Conservation (phyloP, 2,329 filamentous ascomycete genomes). For the Rutstroemia sp. region DNA sequence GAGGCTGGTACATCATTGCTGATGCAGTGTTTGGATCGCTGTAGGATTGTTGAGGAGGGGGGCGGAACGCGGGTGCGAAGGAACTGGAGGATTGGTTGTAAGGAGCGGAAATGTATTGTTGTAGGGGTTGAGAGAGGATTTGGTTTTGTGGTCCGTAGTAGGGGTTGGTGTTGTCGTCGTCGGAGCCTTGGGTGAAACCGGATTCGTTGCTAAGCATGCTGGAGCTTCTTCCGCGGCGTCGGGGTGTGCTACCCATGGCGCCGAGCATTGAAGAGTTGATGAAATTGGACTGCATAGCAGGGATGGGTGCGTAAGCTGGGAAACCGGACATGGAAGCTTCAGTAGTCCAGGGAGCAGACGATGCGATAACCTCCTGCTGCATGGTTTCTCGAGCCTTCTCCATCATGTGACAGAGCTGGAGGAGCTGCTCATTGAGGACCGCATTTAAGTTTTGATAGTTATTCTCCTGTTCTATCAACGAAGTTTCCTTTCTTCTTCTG, state of each 20-base stretch:
- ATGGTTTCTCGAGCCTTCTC: background rate
- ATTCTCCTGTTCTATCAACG: slow-evolving; percentile 17
- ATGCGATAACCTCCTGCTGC: background rate
- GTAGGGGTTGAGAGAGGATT: background rate
- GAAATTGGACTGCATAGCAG: background rate
- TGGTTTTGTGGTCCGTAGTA: slow-evolving; percentile 2
- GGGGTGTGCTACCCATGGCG: background rate
- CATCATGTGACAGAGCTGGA: background rate
- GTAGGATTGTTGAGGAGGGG: background rate
- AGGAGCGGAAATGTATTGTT: background rate
- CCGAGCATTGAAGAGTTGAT: background rate
- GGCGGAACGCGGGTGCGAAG: background rate
- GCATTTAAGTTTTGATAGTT: slow-evolving; percentile 8
- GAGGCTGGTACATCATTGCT: background rate
- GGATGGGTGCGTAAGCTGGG: background rate
- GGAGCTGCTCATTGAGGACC: background rate
- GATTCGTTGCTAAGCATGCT: slow-evolving; percentile 62
- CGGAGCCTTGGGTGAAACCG: slow-evolving; percentile 57
- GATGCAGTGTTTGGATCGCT: background rate
- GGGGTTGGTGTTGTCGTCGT: slow-evolving; percentile 25
- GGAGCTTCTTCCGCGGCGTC: slow-evolving; percentile 39
- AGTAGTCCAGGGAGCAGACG: background rate
- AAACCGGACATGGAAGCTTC: slow-evolving; percentile 4
- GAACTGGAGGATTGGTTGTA: slow-evolving; percentile 4
- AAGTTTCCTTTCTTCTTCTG: slow-evolving; percentile 20